Conservation (phyloP, 768 basidiomycete species). For the Tricholoma matsutake region DNA sequence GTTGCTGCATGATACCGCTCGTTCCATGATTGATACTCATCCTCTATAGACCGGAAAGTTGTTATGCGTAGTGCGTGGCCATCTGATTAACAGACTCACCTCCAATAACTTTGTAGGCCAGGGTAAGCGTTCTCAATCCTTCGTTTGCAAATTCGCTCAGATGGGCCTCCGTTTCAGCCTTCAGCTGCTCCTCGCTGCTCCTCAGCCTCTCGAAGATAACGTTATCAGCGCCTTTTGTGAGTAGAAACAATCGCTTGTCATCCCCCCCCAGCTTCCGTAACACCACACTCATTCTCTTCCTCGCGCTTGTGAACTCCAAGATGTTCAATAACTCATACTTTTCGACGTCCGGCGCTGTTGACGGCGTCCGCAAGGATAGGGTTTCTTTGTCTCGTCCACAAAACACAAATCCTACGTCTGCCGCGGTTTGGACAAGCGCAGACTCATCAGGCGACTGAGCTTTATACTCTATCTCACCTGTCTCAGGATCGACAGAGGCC, state of each 20-base stretch:
- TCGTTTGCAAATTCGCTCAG: slow-evolving; percentile 83
- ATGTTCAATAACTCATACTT: slow-evolving; percentile 89
- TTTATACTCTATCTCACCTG: slow-evolving; percentile 83
- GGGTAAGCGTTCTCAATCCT: slow-evolving; percentile 85
- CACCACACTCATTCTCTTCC: slow-evolving; percentile 95
- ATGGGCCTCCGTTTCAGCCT: slow-evolving; percentile 74
- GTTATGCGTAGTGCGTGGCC: neutral
- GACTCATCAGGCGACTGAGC: slow-evolving; percentile 97
- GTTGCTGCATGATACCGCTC: slow-evolving; percentile 78
- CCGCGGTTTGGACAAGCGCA: slow-evolving; percentile 95
- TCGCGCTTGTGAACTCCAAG: slow-evolving; percentile 87
- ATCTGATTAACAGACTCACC: slow-evolving; percentile 38
- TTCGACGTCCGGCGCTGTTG: slow-evolving; percentile 52
- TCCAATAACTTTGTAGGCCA: slow-evolving; percentile 81
- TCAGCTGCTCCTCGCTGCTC: slow-evolving; percentile 60
- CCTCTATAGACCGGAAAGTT: slow-evolving; percentile 40
- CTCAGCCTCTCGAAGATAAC: slow-evolving; percentile 89
- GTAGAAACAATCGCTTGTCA: slow-evolving; percentile 57
- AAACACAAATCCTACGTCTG: slow-evolving; percentile 92
- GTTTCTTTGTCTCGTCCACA: slow-evolving; percentile 83
- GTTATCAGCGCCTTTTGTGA: slow-evolving; percentile 94
- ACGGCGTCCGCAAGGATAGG: slow-evolving; percentile 74
- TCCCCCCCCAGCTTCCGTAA: slow-evolving; percentile 65
- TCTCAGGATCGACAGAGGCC: slow-evolving; percentile 61
- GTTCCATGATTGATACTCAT: slow-evolving; percentile 79